Base-by-base conservation (phyloP, 2,329 filamentous ascomycete species). In the Fusarium longipes region DNA sequence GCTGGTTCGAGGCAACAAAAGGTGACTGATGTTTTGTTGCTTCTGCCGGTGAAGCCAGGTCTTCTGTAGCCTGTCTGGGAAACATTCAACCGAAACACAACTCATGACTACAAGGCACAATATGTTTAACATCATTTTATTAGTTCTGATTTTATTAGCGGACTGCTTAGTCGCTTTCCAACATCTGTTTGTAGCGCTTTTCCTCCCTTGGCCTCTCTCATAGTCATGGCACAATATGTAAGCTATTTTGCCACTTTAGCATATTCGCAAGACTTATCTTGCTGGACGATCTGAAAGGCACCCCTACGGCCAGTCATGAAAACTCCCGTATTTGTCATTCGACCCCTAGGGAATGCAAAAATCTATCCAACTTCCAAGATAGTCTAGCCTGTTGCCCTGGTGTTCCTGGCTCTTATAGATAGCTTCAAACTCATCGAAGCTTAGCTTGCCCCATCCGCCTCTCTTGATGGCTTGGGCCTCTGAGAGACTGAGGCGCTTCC, bases 351-450 rank as follows among this genome's bases (percentile, higher is more conserved):
- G 88, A 68, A 91, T 89, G 76, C 88, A 91, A 76, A 90, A 89
- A 76, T 97, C 94, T 77, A 97, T 92, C 95, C 95, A 98, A 72
- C 88, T 92, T 61, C 92, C 92, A 44, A 97, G 83, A 77, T 97
- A 95, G 70, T 92, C 91, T 63, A 94, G 83, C 52, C 90, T 81
- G 74, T 88, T 87, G 15, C 84, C 85, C 27, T 82, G 80, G 24
- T 87, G 87, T 68, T 89, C 86, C 65, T 89, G 85, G n/a, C 83
- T 83, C 70, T 88, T 87, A 81, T 96, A 93, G 48, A 90, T 89
- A 36, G 82, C 81, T 72, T 92, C 89, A 78, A 98, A 96, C 77
- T 98, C 96, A 1, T 86, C 84, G 68, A 90, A 94, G 74, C 80
- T 91, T 45, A 98, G 81, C 73, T 89, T 87, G 1, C 93, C 95